Evolutionary conservation across 208 protist species (phyloP).

Genomic region (Leishmania tarentolae): DNA sequence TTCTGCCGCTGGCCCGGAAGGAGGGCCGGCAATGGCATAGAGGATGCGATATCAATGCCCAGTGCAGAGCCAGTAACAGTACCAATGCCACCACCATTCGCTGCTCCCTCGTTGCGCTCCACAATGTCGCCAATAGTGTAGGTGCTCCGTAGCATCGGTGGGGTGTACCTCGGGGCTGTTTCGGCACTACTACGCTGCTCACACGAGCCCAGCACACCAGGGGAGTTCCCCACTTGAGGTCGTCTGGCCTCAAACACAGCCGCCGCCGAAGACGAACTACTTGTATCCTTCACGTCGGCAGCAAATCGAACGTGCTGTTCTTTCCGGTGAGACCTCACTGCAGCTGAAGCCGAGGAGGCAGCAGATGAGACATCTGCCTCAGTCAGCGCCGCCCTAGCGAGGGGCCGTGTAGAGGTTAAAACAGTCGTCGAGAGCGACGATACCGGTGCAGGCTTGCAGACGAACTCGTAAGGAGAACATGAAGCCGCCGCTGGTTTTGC

Average conservation of each 20-base stretch:
- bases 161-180: not conserved
- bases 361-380: not conserved
- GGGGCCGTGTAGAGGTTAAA: not conserved
- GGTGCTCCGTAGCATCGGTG: conserved; percentile 20
- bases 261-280: no score
- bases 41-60: not conserved
- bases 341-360: not conserved
- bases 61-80: not conserved
- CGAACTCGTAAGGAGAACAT: not conserved
- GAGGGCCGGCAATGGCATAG: conserved; percentile 5
- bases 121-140: conserved; percentile 58
- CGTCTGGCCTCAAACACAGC: not conserved
- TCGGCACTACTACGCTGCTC: not conserved
- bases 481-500: not conserved
- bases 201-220: conserved; percentile 1
- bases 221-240: not conserved
- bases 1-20: conserved; percentile 17
- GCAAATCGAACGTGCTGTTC: conserved; percentile 41
- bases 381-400: not conserved
- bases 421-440: not conserved
- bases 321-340: conserved; percentile 7
- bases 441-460: not conserved
- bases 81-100: not conserved
- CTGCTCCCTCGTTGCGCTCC: conserved; percentile 30
- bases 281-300: not conserved